Base-by-base conservation (phyloP, 495 filamentous ascomycete species). In the Choiromyces venosus region DNA sequence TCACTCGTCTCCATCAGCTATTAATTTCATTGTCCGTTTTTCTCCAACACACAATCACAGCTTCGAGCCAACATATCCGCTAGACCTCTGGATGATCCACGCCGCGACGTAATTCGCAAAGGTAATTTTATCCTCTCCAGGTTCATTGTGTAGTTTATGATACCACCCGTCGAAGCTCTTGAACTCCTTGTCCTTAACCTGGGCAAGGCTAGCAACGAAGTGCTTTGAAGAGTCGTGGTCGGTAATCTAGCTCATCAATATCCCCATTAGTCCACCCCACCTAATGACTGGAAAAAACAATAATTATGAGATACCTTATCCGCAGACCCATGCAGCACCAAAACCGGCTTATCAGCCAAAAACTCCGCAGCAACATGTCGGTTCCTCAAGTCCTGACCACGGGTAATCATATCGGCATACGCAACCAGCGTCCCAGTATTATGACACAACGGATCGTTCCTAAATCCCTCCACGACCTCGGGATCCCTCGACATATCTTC, bases 361-460 rank as follows among this genome's bases (percentile, higher is more conserved):
- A 76, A 82, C 76, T 71, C 82, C 79, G 29, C 80, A 81, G 71
- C 80, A 74, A 80, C 82, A 78, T 69, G 81, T 75, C 25, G 74
- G 66, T 66, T 78, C 80, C 38, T 82, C 79, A 72, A 73, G 71
- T 68, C 84, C 77, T 82, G 83, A 44, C 85, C 91, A 21, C 93
- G 87, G 74, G 93, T 90, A 76, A 97, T 80, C 89, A 97, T 88
- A 0, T 88, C 89, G 3, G 89, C 84, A 38, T 96, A 78, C 1
- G 90, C 91, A 80, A 92, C 89, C 29, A 96, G 82, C 52, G 93
- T 96, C 18, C 93, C 94, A 0, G 87, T 92, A 79, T 92, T 85
- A 82, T 96, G 92, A 75, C 88, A 86, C 71, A 97, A 83, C 78
- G 83, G 76, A 81, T 97, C 92, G 33, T 85, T 86, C 33, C 77